Evolutionary conservation across 2,329 filamentous ascomycete species (phyloP).

Genomic region (Cladophialophora chaetospira): DNA sequence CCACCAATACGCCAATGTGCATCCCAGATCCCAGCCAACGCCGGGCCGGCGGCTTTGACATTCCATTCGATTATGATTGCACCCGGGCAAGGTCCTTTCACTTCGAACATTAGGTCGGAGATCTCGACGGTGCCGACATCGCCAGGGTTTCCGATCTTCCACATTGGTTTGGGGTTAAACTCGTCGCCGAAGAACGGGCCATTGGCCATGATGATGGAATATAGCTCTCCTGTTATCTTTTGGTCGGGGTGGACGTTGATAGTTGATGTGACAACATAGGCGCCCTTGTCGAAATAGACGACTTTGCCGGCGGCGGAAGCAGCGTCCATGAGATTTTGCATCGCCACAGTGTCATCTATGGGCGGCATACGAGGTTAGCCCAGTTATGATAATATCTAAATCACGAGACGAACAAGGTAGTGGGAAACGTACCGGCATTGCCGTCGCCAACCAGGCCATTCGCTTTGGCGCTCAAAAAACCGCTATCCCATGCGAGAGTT

Average conservation of each 20-base stretch:
- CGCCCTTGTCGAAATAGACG: constrained; percentile 74
- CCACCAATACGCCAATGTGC: constrained; percentile 45
- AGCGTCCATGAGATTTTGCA: constrained; percentile 59
- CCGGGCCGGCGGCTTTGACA: constrained; percentile 36
- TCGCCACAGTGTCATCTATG: constrained; percentile 59
- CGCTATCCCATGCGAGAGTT: constrained; percentile 36
- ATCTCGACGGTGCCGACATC: constrained; percentile 43
- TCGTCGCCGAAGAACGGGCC: constrained; percentile 37
- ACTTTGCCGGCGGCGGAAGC: constrained; percentile 55
- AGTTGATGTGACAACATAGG: constrained; percentile 70
- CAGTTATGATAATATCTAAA: neutral
- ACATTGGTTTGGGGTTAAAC: constrained; percentile 33
- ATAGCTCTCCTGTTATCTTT: constrained; percentile 62
- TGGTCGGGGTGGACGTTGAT: constrained; percentile 64
- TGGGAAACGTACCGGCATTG: constrained; percentile 45
- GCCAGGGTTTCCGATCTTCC: constrained; percentile 37
- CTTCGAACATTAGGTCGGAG: constrained; percentile 40
- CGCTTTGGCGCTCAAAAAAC: constrained; percentile 49
- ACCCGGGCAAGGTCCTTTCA: constrained; percentile 40
- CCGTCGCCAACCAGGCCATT: constrained; percentile 56
- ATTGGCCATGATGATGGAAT: constrained; percentile 39
- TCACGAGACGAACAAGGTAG: neutral
- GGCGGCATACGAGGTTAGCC: neutral
- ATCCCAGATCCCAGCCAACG: constrained; percentile 39
- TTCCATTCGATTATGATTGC: constrained; percentile 44